phyloP scores from a whole-genome alignment of 805 yeast species.

The Metschnikowia continentalis region DNA sequence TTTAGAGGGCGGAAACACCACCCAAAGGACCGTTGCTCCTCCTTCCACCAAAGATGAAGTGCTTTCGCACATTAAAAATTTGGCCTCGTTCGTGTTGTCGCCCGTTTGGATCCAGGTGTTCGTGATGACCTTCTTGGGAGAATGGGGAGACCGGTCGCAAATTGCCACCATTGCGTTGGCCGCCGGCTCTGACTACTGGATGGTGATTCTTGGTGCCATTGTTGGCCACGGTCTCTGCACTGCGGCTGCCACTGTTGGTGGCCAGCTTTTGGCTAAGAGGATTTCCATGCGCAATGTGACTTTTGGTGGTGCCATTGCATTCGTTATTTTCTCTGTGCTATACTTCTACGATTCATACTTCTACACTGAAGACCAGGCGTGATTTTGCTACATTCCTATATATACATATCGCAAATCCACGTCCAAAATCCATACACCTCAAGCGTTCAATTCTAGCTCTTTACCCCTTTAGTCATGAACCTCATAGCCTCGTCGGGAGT shows the following conservation, averaged over 20 bases:
- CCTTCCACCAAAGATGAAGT: slow-evolving; percentile 14
- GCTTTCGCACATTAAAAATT: slow-evolving; percentile 45
- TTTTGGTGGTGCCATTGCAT: slow-evolving; percentile 84
- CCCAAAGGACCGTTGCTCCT: slow-evolving; percentile 8
- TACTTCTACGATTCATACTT: slow-evolving; percentile 61
- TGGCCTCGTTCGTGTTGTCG: slow-evolving; percentile 63
- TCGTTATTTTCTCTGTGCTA: slow-evolving; percentile 74
- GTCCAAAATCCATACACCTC: not conserved
- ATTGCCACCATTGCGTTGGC: slow-evolving; percentile 98
- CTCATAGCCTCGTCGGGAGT: slow-evolving; percentile 34
- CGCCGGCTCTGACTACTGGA: slow-evolving; percentile 90
- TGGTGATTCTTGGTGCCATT: slow-evolving; percentile 82
- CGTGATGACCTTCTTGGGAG: slow-evolving; percentile 93
- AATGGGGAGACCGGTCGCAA: slow-evolving; percentile 99
- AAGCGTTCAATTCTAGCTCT: not conserved
- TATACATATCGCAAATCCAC: not conserved
- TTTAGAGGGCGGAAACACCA: slow-evolving; percentile 53
- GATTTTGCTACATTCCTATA: not conserved
- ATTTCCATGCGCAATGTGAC: slow-evolving; percentile 91
- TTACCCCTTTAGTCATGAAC: slow-evolving; percentile 37
- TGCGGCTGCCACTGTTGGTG: slow-evolving; percentile 87
- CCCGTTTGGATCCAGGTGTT: slow-evolving; percentile 94
- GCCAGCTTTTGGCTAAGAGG: slow-evolving; percentile 81
- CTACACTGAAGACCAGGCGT: slow-evolving; percentile 1
- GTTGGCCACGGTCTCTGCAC: slow-evolving; percentile 89